Evolutionary conservation across 1,284 basidiomycete genomes (phyloP).

Genomic region (Jaminaea rosea): DNA sequence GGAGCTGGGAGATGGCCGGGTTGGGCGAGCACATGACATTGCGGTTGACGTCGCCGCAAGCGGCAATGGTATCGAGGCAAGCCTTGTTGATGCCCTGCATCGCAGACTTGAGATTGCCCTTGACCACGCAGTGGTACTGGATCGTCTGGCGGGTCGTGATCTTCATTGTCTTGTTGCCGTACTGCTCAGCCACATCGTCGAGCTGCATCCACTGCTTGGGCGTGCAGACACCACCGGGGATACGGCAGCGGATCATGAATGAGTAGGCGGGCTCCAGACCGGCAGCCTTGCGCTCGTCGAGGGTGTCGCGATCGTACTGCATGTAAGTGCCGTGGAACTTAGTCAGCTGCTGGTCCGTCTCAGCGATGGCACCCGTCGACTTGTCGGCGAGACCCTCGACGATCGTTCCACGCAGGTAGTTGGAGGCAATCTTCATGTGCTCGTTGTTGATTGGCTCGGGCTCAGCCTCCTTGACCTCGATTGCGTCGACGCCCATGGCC

Average conservation of each 20-base stretch:
- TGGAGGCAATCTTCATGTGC: conserved; percentile 96
- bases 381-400: conserved; percentile 75
- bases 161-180: conserved; percentile 90
- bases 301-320: conserved; percentile 88
- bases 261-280: conserved; percentile 91
- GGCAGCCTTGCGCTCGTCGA: conserved; percentile 85
- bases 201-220: conserved; percentile 89
- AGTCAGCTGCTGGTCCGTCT: conserved; percentile 85
- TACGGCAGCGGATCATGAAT: conserved; percentile 97
- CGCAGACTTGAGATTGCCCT: conserved; percentile 85
- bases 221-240: conserved; percentile 88
- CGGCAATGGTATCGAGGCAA: conserved; percentile 88
- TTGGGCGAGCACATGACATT: conserved; percentile 90
- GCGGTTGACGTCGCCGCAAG: conserved; percentile 93
- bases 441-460: conserved; percentile 97
- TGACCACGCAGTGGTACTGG: conserved; percentile 99
- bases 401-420: conserved; percentile 91
- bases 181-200: conserved; percentile 90
- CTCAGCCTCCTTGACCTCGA: conserved; percentile 84
- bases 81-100: conserved; percentile 93
- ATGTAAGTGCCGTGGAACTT: conserved; percentile 79
- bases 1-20: conserved; percentile 74
- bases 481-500: conserved; percentile 77
- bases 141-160: conserved; percentile 98
- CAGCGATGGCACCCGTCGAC: conserved; percentile 77